phyloP scores from a whole-genome alignment of 2,329 filamentous ascomycete genomes.

The Ascochyta pisi region DNA sequence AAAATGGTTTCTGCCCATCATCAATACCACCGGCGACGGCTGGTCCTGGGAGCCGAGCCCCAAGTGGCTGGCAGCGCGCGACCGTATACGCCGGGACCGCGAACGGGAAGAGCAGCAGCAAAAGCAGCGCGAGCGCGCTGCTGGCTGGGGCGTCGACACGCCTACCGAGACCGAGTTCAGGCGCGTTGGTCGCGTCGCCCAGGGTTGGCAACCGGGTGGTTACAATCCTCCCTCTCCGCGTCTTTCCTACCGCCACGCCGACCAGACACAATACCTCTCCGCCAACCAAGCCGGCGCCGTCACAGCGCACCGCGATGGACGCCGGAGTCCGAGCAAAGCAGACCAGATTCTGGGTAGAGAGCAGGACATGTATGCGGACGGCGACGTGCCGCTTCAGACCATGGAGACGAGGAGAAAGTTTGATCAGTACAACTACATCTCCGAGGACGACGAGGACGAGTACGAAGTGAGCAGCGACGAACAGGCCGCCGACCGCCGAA shows the following conservation, averaged over 20 bases:
- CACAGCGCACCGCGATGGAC: constrained; percentile 41
- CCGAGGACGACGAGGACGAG: constrained; percentile 50
- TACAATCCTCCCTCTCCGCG: constrained; percentile 36
- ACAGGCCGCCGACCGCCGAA: constrained; percentile 32
- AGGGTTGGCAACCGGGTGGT: constrained; percentile 41
- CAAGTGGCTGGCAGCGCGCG: constrained; percentile 76
- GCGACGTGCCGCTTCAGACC: constrained; percentile 51
- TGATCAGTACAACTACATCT: constrained; percentile 46
- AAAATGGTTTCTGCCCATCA: constrained; percentile 81
- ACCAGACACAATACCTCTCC: constrained; percentile 46
- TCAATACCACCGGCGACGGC: constrained; percentile 87
- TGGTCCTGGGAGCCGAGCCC: constrained; percentile 91
- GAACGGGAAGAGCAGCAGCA: constrained; percentile 57
- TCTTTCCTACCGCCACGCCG: constrained; percentile 40
- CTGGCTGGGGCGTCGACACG: constrained; percentile 68
- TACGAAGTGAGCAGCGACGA: constrained; percentile 44
- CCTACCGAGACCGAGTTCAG: constrained; percentile 48
- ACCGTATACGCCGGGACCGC: constrained; percentile 59
- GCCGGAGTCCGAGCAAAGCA: constrained; percentile 50
- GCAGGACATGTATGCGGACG: constrained; percentile 45
- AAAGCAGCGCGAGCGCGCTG: constrained; percentile 67
- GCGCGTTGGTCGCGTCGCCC: constrained; percentile 33
- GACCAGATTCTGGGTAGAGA: constrained; percentile 52
- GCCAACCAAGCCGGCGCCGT: constrained; percentile 42
- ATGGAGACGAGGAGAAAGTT: constrained; percentile 48